phyloP scores from a whole-genome alignment of 2,329 filamentous ascomycete genomes.

The Ceratocystis destructans region DNA sequence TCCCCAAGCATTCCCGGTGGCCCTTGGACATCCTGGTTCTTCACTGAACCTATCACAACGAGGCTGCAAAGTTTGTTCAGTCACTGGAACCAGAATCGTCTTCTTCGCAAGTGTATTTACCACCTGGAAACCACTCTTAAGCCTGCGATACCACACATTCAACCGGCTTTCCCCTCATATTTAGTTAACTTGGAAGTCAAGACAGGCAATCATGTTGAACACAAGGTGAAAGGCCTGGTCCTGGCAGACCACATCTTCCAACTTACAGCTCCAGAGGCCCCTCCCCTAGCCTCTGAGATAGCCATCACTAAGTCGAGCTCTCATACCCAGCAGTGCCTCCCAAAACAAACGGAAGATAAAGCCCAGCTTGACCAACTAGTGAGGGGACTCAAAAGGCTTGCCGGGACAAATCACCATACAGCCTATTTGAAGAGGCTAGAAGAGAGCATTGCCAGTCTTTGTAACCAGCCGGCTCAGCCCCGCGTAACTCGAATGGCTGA shows the following conservation, averaged over 20 bases:
- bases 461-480: background rate
- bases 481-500: background rate
- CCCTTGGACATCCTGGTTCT: background rate
- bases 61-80: background rate
- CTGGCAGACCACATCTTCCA: background rate
- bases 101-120: background rate
- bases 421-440: slow-evolving; percentile 7
- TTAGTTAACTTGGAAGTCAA: background rate
- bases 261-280: background rate
- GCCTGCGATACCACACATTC: background rate
- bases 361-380: background rate
- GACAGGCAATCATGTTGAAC: background rate
- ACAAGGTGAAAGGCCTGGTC: background rate
- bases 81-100: background rate
- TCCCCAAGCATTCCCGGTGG: background rate
- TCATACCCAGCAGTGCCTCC: background rate
- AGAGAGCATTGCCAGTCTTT: background rate
- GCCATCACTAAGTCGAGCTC: background rate
- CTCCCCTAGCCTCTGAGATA: background rate
- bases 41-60: fast-evolving
- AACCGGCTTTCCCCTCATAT: background rate
- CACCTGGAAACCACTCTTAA: background rate
- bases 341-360: background rate
- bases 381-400: background rate
- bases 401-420: background rate